Evolutionary conservation across 1,284 basidiomycete species (phyloP), one percentile per base, ranked within the genome.

Genomic region (Sanguinoderma infundibulare): DNA sequence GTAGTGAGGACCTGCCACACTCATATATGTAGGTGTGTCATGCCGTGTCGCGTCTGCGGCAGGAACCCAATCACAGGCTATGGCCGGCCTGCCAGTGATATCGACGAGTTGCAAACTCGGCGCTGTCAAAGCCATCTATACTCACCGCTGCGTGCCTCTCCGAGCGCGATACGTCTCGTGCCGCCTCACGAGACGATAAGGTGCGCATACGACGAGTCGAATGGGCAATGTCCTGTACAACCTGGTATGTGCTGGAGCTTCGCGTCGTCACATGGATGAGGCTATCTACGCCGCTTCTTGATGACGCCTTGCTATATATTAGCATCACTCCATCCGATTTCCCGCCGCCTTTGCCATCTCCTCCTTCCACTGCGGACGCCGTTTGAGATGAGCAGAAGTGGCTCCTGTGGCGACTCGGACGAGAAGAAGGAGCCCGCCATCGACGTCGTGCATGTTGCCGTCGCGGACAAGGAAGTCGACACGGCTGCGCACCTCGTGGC

Each of bases 401-500:
- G 34, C 2, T 69, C 68, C 5, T 59, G 67, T 46, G 60, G 53
- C 53, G 61, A 56, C 44, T 61, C 56, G 34, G 67, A 69, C 61
- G 69, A 74, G 69, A 71, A 73, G 64, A 64, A 61, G 51, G 51
- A 15, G 6, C 1, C 30, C 24, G 50, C 49, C 9, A 63, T 67
- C 39, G 32, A 44, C 44, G 57, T 60, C 34, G 59, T 40, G 24
- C 71, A 71, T 42, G 67, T 72, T 35, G 68, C 71, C 58, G 66
- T 72, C 56, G 63, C 73, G 68, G 65, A 69, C 51, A 79, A 75
- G 59, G 79, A 83, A 49, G 78, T 86, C 5, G 85, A 88, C 69
- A 84, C 84, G 12, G 86, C 81, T 40, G 87, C 86, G 22, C 80
- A 81, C 60, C 73, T 87, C 22, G 77, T 80, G 7, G 77, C 81